A percentile compares a stretch with the other conserved stretches of the same genome.
phyloP scores from a whole-genome alignment of 495 filamentous ascomycete species.

The Neurospora hispaniola region DNA sequence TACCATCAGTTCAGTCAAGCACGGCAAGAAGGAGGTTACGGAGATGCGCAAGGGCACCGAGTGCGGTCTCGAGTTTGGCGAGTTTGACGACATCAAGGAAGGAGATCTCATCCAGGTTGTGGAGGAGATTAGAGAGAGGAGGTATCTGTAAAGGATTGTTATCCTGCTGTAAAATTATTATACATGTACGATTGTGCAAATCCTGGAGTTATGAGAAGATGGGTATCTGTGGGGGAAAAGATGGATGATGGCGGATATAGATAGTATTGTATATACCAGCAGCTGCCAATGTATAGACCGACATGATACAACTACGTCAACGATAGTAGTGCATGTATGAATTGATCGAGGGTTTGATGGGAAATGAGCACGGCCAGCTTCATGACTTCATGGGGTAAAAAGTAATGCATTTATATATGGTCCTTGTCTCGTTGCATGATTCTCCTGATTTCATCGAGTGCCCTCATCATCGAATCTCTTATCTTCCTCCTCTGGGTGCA shows the following conservation, averaged over 20 bases:
- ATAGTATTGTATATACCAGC: not conserved
- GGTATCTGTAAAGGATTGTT: constrained; percentile 41
- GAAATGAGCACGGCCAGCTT: not conserved
- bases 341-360: not conserved
- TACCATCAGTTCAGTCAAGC: constrained; percentile 67
- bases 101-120: constrained; percentile 84
- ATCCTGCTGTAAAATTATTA: not conserved
- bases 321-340: not conserved
- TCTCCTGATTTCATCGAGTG: not conserved
- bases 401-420: not conserved
- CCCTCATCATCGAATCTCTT: not conserved
- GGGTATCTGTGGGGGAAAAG: not conserved
- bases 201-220: not conserved
- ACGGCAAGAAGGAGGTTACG: constrained; percentile 78
- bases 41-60: constrained; percentile 87
- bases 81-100: constrained; percentile 56
- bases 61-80: constrained; percentile 85
- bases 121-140: constrained; percentile 66
- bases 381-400: not conserved
- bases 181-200: not conserved
- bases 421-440: not conserved
- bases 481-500: constrained; percentile 17
- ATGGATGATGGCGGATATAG: not conserved
- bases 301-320: not conserved
- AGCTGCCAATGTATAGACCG: not conserved